phyloP scores from a whole-genome alignment of 441 rosid genomes.

The Adansonia gregorii region DNA sequence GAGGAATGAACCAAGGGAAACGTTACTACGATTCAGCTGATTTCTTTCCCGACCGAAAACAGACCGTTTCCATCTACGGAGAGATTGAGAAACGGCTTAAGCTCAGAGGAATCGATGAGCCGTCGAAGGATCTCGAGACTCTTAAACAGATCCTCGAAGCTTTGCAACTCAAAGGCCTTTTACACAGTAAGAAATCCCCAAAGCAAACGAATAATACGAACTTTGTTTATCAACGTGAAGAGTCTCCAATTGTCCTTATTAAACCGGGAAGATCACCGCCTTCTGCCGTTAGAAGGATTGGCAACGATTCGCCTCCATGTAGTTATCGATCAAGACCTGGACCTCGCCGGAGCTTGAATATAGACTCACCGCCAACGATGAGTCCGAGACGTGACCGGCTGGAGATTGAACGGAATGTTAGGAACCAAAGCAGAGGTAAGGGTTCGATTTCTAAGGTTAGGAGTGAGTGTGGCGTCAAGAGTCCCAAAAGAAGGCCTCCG shows the following conservation, averaged over 20 bases:
- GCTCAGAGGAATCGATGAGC: slow-evolving; percentile 73
- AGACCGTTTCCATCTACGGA: slow-evolving; percentile 45
- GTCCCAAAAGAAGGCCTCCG: slow-evolving; percentile 49
- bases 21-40: slow-evolving; percentile 72
- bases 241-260: slow-evolving; percentile 57
- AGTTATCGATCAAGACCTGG: slow-evolving; percentile 42
- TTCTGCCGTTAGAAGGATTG: slow-evolving; percentile 30
- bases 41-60: slow-evolving; percentile 80
- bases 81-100: slow-evolving; percentile 69
- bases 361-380: slow-evolving; percentile 33
- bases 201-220: slow-evolving; percentile 42
- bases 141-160: slow-evolving; percentile 88
- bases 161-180: slow-evolving; percentile 82
- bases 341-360: slow-evolving; percentile 41
- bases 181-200: slow-evolving; percentile 54
- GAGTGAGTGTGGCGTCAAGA: slow-evolving; percentile 47
- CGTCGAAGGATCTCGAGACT: slow-evolving; percentile 79
- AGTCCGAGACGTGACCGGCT: slow-evolving; percentile 51
- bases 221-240: slow-evolving; percentile 45
- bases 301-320: slow-evolving; percentile 40
- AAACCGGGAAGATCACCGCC: slow-evolving; percentile 45
- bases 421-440: slow-evolving; percentile 49
- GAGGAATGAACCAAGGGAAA: slow-evolving; percentile 55
- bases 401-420: slow-evolving; percentile 39
- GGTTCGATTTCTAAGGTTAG: slow-evolving; percentile 44